A percentile compares a stretch with the other conserved stretches of the same genome.
Evolutionary conservation across 345 rosid genomes (phyloP).

Genomic region (Sisymbrium altissimum): DNA sequence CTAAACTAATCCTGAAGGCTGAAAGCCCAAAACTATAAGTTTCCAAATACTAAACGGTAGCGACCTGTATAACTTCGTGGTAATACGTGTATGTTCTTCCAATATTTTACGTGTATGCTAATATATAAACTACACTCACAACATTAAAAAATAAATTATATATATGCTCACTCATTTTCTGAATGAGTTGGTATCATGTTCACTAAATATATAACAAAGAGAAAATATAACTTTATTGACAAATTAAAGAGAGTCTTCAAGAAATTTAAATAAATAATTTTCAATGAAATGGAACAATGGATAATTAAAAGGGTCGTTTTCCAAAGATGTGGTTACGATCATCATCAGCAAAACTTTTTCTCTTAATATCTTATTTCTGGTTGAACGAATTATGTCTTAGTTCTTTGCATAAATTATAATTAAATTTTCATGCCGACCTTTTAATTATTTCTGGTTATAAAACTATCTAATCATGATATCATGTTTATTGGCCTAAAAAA

Average conservation of each 20-base stretch:
- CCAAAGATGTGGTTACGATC: conserved; percentile 34
- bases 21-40: background rate
- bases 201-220: background rate
- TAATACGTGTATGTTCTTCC: conserved; percentile 16
- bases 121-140: background rate
- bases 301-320: conserved; percentile 15
- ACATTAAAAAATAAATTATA: background rate
- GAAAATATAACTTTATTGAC: background rate
- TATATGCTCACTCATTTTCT: background rate
- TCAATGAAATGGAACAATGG: background rate
- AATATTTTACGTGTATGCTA: background rate
- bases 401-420: background rate
- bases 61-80: conserved; percentile 16
- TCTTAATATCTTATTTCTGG: background rate
- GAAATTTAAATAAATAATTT: background rate
- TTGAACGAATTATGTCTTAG: conserved; percentile 4
- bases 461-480: conserved; percentile 29
- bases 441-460: background rate
- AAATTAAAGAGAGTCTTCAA: background rate
- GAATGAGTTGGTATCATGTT: conserved; percentile 30
- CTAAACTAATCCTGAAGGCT: background rate
- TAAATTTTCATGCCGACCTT: background rate
- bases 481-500: conserved; percentile 13
- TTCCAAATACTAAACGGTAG: background rate
- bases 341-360: conserved; percentile 23